These are phyloP conservation scores for Ascochyta clinopodiicola DNA, from an alignment of 2,329 filamentous ascomycete genomes.

Conservation along the genomic window DNA sequence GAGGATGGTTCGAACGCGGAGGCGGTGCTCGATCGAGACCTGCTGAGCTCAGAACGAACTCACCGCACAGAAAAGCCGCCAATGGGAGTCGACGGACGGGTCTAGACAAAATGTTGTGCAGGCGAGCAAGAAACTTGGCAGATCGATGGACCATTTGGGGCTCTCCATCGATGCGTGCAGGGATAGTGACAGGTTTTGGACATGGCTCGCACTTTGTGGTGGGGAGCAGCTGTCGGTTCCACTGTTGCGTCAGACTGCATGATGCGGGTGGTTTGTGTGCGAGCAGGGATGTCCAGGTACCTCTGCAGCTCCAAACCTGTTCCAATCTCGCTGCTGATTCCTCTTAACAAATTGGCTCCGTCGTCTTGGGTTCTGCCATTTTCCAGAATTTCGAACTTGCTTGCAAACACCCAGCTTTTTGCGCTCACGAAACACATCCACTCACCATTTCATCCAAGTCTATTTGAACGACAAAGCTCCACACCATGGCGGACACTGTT, in stretches of 20 bases:
- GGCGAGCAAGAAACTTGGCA: conserved; percentile 11
- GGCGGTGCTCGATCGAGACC: conserved; percentile 9
- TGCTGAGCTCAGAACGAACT: conserved; percentile 5
- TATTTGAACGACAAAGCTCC: conserved; percentile 16
- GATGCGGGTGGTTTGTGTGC: conserved; percentile 41
- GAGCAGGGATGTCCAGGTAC: conserved; percentile 40
- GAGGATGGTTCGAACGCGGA: conserved; percentile 3
- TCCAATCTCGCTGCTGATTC: conserved; percentile 36
- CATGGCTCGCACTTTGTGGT: conserved; percentile 27
- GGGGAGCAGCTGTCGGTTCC: conserved; percentile 33
- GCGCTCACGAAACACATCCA: not conserved
- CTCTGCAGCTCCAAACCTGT: conserved; percentile 46
- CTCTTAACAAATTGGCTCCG: conserved; percentile 42
- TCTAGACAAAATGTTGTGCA: conserved; percentile 6
- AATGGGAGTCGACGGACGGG: conserved; percentile 3
- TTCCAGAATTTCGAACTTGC: conserved; percentile 24
- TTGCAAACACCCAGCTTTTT: conserved; percentile 18
- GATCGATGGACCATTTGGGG: conserved; percentile 8
- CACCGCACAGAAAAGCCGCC: not conserved
- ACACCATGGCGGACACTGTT: conserved; percentile 48
- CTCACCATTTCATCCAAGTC: not conserved
- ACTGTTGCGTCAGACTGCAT: conserved; percentile 50
- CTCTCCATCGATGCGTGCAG: conserved; percentile 24
- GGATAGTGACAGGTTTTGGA: conserved; percentile 44
- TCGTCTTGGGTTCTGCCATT: conserved; percentile 23